Base-by-base conservation (phyloP, 345 rosid genomes). In the Citrus sp. region DNA sequence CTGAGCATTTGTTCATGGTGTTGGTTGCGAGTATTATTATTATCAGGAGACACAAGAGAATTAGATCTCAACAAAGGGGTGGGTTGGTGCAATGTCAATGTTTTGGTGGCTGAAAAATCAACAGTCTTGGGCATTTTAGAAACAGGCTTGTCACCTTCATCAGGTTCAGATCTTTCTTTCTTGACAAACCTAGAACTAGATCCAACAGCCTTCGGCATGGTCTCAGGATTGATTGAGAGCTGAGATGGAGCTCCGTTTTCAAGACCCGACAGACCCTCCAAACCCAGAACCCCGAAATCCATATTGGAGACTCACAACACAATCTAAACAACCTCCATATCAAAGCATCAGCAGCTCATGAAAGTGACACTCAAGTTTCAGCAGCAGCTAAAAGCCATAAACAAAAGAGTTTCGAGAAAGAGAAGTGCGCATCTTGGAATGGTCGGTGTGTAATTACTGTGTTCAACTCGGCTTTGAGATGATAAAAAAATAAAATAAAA, bases 251-350 rank as follows among this genome's bases (percentile, higher is more conserved):
- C 81, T 67, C 84, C 91, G 77, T 68, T 82, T 76, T 79, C 87
- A 56, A 74, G 68, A 78, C 84, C 83, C 77, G 85, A 56, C 49
- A 86, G 49, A 66, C 88, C 87, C 77, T 86, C 93, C 76, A 80
- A 84, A 79, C 83, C 73, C 81, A 85, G 86, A 80, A 76, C 82
- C 73, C 86, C 91, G 76, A 84, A 85, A 82, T 89, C 93, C 94
- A 90, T 81, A 46, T 56, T 72, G 77, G 59, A 81, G 25, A 46
- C 24, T 30, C 37, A 62, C 71, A 78, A 16, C 16, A 40, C 30
- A 75, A 63, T 34, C 81, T 89, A 83, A 81, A 73, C 60, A 89
- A 73, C 60, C 81, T 75, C 75, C 75, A 70, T 54, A 54, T 78
- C 9, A 70, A 82, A 78, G 84, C 80, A 68, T 40, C 58, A 54